Evolutionary conservation across 192 early-diverging fungal species (phyloP).

Genomic region (Entophlyctis helioformis): DNA sequence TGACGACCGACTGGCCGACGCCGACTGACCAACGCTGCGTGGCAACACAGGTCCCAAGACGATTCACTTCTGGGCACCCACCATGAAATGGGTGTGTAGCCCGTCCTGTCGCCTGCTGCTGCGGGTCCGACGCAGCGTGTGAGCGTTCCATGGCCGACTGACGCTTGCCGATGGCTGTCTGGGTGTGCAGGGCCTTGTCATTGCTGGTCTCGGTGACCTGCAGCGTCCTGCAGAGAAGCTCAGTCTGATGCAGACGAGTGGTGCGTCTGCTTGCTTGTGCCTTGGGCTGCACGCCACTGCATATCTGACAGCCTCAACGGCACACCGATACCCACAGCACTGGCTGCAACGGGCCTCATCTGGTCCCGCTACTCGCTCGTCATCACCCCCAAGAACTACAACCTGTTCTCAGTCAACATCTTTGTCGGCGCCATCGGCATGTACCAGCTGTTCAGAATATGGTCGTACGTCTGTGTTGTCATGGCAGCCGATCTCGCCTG

Average conservation of each 20-base stretch:
- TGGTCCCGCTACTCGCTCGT: constrained; percentile 93
- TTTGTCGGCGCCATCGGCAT: constrained; percentile 85
- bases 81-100: constrained; percentile 71
- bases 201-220: constrained; percentile 85
- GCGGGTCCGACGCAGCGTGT: no score
- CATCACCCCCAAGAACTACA: constrained; percentile 89
- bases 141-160: no score
- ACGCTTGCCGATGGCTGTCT: no score
- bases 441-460: constrained; percentile 78
- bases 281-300: no score
- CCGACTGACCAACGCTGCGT: not conserved
- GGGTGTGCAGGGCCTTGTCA: constrained; percentile 84
- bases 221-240: constrained; percentile 83
- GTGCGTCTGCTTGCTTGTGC: no score
- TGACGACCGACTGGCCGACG: not conserved
- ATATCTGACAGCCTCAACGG: no score
- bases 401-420: constrained; percentile 80
- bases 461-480: constrained; percentile 43
- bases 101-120: no score
- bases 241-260: constrained; percentile 71
- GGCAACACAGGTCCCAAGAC: constrained; percentile 76
- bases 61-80: constrained; percentile 96
- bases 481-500: no score
- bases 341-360: constrained; percentile 92
- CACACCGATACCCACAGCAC: constrained; percentile 48